Evolutionary conservation across 305 asterid genomes (phyloP).

Genomic region (Ilex paraguariensis): DNA sequence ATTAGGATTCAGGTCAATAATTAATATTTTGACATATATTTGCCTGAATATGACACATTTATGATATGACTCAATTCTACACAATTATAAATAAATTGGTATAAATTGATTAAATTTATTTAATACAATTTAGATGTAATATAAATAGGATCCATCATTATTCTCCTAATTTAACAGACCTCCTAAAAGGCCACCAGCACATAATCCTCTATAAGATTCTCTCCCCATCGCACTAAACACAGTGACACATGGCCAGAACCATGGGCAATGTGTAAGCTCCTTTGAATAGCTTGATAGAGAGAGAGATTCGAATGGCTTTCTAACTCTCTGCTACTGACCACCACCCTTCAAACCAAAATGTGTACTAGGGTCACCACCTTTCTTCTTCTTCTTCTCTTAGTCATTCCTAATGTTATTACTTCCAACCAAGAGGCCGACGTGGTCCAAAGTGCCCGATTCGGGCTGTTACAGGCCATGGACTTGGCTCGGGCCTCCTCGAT

Average conservation of each 20-base stretch:
- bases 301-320: not conserved
- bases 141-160: no score
- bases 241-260: not conserved
- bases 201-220: no score
- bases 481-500: constrained; percentile 25
- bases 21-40: no score
- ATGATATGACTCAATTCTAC: no score
- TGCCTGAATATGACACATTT: no score
- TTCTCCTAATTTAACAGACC: no score
- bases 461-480: constrained; percentile 29
- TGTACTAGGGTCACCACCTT: constrained; percentile 16
- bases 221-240: not conserved
- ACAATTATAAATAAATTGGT: no score
- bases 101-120: no score
- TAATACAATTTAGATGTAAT: no score
- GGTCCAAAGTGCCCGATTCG: constrained; percentile 35
- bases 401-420: constrained; percentile 4
- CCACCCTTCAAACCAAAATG: constrained; percentile 11
- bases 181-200: not conserved
- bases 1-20: no score
- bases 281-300: not conserved
- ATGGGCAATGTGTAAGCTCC: not conserved
- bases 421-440: constrained; percentile 17
- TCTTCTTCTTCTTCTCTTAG: constrained; percentile 14
- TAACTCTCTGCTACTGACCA: not conserved